A percentile compares a stretch with the other conserved stretches of the same genome.
These are phyloP conservation scores for Cryptosporidium meleagridis DNA, from an alignment of 169 alveolate genomes.

Conservation along the genomic window DNA sequence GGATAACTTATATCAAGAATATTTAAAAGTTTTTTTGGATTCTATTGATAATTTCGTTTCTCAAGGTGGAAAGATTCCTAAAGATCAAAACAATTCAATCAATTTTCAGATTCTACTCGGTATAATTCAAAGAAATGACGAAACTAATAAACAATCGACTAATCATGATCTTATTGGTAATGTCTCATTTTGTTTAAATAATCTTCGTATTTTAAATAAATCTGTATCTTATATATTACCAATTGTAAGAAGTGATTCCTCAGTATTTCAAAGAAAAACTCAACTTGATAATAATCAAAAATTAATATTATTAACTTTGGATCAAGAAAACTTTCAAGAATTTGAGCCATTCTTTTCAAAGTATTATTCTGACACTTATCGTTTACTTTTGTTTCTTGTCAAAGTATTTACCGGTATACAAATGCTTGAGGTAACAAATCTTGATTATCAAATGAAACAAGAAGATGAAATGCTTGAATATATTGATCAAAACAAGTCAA, in stretches of 20 bases:
- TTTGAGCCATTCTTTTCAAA: constrained; percentile 38
- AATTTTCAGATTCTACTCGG: neutral
- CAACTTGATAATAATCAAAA: neutral
- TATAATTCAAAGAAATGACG: neutral
- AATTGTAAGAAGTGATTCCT: neutral
- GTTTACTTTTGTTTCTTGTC: neutral
- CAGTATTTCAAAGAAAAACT: neutral
- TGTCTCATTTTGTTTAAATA: constrained; percentile 39
- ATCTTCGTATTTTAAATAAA: constrained; percentile 24
- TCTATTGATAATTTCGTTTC: neutral
- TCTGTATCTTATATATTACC: constrained; percentile 20
- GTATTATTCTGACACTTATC: constrained; percentile 2
- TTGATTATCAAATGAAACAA: neutral
- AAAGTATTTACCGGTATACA: constrained; percentile 12
- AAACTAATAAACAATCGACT: neutral
- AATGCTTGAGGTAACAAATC: neutral
- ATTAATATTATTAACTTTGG: neutral
- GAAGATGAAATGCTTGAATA: neutral
- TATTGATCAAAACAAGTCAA: neutral
- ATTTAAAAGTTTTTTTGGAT: neutral
- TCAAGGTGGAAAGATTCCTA: neutral
- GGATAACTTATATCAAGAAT: neutral
- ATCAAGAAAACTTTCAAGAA: neutral
- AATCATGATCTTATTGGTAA: neutral
- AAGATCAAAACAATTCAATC: neutral